Percentiles rank a stretch among this genome's conserved stretches.
These are phyloP conservation scores for Plantago major DNA, from an alignment of 257 asterid genomes.

Conservation along the genomic window DNA sequence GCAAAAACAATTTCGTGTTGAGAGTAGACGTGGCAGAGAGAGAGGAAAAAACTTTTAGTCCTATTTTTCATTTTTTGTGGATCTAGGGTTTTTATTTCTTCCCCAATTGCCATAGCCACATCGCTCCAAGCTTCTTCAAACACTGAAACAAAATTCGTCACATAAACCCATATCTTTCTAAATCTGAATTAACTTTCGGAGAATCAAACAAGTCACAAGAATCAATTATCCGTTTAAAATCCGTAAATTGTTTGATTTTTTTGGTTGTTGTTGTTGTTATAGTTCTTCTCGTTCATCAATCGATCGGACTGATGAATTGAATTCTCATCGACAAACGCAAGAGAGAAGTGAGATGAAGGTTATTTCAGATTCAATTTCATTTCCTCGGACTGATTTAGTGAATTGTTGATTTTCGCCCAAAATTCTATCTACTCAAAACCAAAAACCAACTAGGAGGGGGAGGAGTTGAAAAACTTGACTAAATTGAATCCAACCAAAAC, in stretches of 20 bases:
- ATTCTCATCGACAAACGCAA: conserved; percentile 12
- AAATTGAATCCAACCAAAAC: background rate
- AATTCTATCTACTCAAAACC: conserved; percentile 27
- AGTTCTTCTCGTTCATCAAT: conserved; percentile 20
- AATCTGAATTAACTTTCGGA: conserved; percentile 26
- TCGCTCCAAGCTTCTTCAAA: background rate
- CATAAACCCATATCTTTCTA: conserved; percentile 23
- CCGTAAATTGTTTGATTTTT: conserved; percentile 20
- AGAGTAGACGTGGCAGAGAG: no score
- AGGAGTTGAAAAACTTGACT: conserved; percentile 17
- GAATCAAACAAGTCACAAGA: conserved; percentile 5
- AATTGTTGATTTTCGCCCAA: conserved; percentile 28
- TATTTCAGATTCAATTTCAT: background rate
- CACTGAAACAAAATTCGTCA: background rate
- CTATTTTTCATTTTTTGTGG: conserved; percentile 40
- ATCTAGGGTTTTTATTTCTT: conserved; percentile 55
- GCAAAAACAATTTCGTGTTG: no score
- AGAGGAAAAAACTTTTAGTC: no score
- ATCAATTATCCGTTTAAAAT: conserved; percentile 28
- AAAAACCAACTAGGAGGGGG: no score
- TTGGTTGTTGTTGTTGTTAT: background rate
- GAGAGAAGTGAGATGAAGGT: conserved; percentile 8
- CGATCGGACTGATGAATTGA: conserved; percentile 34
- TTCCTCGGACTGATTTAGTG: conserved; percentile 27
- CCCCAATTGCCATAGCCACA: background rate